These are phyloP conservation scores for Plenodomus lindquistii DNA, from an alignment of 2,329 filamentous ascomycete genomes.

Conservation along the genomic window DNA sequence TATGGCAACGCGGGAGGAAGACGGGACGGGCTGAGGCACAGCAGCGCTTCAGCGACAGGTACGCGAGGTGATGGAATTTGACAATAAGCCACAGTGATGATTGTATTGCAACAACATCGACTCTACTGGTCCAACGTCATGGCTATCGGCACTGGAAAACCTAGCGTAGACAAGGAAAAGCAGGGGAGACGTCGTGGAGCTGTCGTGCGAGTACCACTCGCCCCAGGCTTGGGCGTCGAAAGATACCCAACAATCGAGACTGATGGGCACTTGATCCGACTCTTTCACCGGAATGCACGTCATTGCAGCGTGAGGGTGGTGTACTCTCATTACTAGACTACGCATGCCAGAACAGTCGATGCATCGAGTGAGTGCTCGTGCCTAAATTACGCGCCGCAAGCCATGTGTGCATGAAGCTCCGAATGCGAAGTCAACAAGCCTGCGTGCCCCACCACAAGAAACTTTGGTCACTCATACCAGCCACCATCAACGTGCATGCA, in stretches of 20 bases:
- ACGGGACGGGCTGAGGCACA: conserved; percentile 26
- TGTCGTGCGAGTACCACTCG: conserved; percentile 1
- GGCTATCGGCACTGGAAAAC: conserved; percentile 1
- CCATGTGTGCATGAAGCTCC: conserved; percentile 6
- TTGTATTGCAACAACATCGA: not conserved
- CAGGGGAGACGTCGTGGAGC: conserved; percentile 4
- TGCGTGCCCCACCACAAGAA: conserved; percentile 7
- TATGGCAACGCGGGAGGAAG: conserved; percentile 11
- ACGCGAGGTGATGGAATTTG: conserved; percentile 4
- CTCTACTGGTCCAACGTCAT: not conserved
- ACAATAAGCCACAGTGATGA: not conserved
- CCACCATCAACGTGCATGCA: conserved; percentile 9
- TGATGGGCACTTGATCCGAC: not conserved
- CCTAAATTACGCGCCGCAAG: conserved; percentile 17
- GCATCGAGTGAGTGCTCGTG: not conserved
- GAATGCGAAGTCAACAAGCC: conserved; percentile 10
- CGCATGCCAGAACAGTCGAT: not conserved
- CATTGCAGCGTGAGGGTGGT: not conserved
- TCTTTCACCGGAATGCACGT: not conserved
- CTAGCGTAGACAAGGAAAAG: conserved; percentile 1
- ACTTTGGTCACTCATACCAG: conserved; percentile 6
- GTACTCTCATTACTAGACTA: not conserved
- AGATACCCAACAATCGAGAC: not conserved
- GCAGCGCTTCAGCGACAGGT: conserved; percentile 29
- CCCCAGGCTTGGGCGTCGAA: not conserved